Conservation (phyloP, 2,329 filamentous ascomycete species). For the Aureobasidium sp. region DNA sequence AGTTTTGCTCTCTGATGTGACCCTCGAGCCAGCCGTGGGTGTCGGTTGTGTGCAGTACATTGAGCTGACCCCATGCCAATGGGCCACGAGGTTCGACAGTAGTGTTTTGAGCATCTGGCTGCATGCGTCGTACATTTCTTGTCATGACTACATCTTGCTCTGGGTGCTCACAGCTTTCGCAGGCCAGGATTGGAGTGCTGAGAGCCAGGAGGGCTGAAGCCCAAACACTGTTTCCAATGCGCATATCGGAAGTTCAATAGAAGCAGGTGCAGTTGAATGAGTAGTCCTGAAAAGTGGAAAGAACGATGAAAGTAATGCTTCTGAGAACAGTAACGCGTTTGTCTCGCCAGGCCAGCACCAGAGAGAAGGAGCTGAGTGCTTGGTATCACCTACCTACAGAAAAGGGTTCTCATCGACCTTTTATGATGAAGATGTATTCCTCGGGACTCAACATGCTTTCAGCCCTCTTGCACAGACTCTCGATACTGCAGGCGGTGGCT, state of each 20-base stretch:
- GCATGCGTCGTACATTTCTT: conserved; percentile 37
- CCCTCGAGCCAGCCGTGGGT: conserved; percentile 47
- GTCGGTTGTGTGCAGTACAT: conserved; percentile 60
- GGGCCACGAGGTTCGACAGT: conserved; percentile 31
- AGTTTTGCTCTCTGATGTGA: conserved; percentile 49
- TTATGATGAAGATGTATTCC: not conserved
- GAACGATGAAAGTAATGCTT: not conserved
- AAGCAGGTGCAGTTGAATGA: not conserved
- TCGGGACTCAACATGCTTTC: not conserved
- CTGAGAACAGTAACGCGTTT: not conserved
- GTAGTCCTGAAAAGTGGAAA: not conserved
- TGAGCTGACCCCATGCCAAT: conserved; percentile 58
- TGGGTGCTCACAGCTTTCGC: conserved; percentile 36
- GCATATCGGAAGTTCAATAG: not conserved
- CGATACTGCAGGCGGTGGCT: not conserved
- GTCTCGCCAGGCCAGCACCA: not conserved
- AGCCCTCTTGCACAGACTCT: conserved; percentile 10
- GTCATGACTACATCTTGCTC: conserved; percentile 35
- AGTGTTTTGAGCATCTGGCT: conserved; percentile 38
- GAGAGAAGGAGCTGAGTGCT: not conserved
- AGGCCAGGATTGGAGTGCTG: conserved; percentile 21
- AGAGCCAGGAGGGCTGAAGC: not conserved
- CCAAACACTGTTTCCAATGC: not conserved
- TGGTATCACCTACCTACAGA: not conserved
- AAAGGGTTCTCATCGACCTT: not conserved